Evolutionary conservation across 306 rosid genomes (phyloP), one percentile per base, ranked within the genome.

Genomic region (Calophaca sinica): DNA sequence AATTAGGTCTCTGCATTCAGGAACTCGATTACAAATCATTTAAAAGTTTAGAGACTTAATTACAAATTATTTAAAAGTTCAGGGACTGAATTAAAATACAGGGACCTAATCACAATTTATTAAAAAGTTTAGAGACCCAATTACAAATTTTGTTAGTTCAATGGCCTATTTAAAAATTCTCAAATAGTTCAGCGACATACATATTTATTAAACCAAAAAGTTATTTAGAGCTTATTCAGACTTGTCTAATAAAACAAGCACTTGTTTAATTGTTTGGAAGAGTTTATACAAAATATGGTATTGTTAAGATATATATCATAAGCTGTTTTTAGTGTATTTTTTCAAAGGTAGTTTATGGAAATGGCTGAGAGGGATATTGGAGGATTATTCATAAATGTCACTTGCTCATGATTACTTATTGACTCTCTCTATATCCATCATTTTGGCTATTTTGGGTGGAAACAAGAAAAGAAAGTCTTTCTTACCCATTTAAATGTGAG

Each of bases 401-500:
- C 42, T 12, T 62, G 54, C 12, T 71, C 70, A 79, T 85, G 81
- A 82, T 82, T 70, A 72, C 62, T 32, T n/a, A 4, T 70, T 79
- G 88, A 79, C 82, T 69, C 14, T 28, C 14, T 28, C 26, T 3
- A 5, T 20, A 50, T 63, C 73, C n/a, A 78, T 68, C 75, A 33
- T 29, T 78, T 71, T 78, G 76, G 80, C 10, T 52, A 44, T 20
- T 73, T 49, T 55, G 65, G 75, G 59, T 49, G 72, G 14, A 68
- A 50, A 63, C 61, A 74, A 49, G 81, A 81, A 85, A 74, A 49
- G 81, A 81, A 81, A 79, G 73, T 71, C 80, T 38, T 60, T 75
- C 74, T 20, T 45, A 10, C 50, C 84, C 86, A 81, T 71, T 42
- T 72, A 69, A 84, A 81, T 51, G 74, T 60, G 77, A 68, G 73